Evolutionary conservation across 2,329 filamentous ascomycete genomes (phyloP), one percentile per base, ranked within the genome.

Genomic region (Arachnopeziza araneosa): DNA sequence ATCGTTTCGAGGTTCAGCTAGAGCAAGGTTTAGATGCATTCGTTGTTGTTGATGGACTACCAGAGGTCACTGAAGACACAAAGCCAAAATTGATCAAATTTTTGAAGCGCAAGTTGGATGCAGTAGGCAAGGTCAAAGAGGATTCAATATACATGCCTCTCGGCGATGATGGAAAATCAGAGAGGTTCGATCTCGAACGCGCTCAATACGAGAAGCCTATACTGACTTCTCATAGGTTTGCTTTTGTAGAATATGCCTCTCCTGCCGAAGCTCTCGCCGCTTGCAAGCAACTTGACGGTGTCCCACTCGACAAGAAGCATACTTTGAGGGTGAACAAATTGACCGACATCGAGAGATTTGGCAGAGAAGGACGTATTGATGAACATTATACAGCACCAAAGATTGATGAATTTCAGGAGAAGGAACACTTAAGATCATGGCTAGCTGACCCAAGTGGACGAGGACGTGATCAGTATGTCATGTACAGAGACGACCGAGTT

Each of bases 11-110:
- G 78, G 93, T 98, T 64, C 91, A 93, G 74, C 83, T 98, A 67
- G 95, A 99, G 76, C 91, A 96, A 76, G 95, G 95, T 61, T 89
- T 97, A 71, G 95, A 99, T 75, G 89, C 92, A 66, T 99, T 99
- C 73, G 90, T 99, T 66, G 93, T 98, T 64, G 85, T 98, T 74
- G 95, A 99, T 76, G 95, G 95, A 67, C 85, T 99, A 51, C 95
- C 95, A 67, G 80, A 89, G 66, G 93, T 99, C 66, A 91, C 82
- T 61, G 91, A 93, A 75, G 93, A 95, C 55, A 93, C 90, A 80
- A 93, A 92, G 80, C 86, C 90, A 62, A 98, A 96, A 82, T 86
- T 99, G 63, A 82, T 96, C 76, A 98, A 98, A 78, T 98, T 98
- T 77, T 80, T 99, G 78, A 80, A 96, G 76, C 91, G 93, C 80